Evolutionary conservation across 2,329 filamentous ascomycete genomes (phyloP).

Genomic region (Pseudocercospora fijiensis): DNA sequence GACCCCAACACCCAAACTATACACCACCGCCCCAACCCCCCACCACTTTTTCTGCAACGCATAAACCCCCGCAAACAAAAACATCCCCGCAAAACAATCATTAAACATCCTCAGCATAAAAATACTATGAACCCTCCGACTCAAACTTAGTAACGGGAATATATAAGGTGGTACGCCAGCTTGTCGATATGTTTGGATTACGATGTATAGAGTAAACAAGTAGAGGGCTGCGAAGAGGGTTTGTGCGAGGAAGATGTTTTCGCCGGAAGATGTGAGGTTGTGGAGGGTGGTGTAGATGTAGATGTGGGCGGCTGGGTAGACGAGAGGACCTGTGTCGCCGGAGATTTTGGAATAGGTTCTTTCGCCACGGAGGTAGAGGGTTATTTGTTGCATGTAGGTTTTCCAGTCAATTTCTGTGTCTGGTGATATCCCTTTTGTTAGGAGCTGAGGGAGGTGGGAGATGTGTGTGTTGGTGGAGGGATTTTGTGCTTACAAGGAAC

Average conservation of each 20-base stretch:
- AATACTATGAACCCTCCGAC: conserved; percentile 90
- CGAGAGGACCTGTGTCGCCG: conserved; percentile 86
- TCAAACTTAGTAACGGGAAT: conserved; percentile 79
- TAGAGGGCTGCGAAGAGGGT: conserved; percentile 79
- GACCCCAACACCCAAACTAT: conserved; percentile 77
- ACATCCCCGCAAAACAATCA: conserved; percentile 83
- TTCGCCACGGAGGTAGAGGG: conserved; percentile 77
- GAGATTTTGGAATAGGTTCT: conserved; percentile 82
- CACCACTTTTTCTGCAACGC: conserved; percentile 72
- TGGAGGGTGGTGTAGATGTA: conserved; percentile 84
- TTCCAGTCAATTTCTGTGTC: conserved; percentile 98
- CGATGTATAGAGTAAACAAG: conserved; percentile 69
- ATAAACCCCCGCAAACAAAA: conserved; percentile 79
- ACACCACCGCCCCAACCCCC: conserved; percentile 70
- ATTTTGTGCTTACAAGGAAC: conserved; percentile 75
- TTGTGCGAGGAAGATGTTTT: conserved; percentile 77
- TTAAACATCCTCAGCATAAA: conserved; percentile 94
- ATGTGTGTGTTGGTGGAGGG: too few species aligned
- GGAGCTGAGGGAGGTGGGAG: neutral
- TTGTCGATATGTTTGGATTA: conserved; percentile 77
- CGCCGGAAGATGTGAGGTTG: conserved; percentile 71
- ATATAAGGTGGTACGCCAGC: conserved; percentile 83
- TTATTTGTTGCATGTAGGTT: conserved; percentile 93
- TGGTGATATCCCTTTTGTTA: conserved; percentile 39
- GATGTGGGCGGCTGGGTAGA: conserved; percentile 92